Evolutionary conservation across 2,329 filamentous ascomycete genomes (phyloP).

Genomic region (Trichoderma oligosporum): DNA sequence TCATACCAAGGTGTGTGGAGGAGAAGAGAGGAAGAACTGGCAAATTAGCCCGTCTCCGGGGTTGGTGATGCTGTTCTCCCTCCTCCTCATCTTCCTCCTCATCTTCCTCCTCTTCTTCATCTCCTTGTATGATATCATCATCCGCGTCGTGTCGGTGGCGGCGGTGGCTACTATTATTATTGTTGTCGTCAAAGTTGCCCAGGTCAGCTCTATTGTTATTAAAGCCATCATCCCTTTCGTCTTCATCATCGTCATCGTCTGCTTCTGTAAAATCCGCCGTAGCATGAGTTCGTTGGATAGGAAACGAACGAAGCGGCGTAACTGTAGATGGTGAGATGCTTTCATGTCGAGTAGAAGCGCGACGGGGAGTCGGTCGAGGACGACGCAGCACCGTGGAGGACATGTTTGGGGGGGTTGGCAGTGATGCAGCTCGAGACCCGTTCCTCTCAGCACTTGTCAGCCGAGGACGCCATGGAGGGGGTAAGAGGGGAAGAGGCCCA

Average conservation of each 20-base stretch:
- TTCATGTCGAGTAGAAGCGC: constrained; percentile 30
- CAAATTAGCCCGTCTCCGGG: constrained; percentile 27
- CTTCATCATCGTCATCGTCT: constrained; percentile 51
- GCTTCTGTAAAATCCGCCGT: constrained; percentile 64
- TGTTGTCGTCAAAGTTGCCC: neutral
- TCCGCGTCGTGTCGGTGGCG: constrained; percentile 37
- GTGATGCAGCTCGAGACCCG: constrained; percentile 16
- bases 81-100: constrained; percentile 39
- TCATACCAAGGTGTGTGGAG: constrained; percentile 66
- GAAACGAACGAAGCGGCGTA: constrained; percentile 27
- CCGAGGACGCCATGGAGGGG: constrained; percentile 17
- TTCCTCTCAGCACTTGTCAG: constrained; percentile 10
- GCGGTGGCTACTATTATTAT: constrained; percentile 16
- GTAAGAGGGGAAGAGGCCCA: neutral
- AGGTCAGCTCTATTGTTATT: constrained; percentile 16
- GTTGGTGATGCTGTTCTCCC: constrained; percentile 38
- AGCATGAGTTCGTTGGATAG: constrained; percentile 44
- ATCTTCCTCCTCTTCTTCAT: constrained; percentile 21
- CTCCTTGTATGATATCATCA: constrained; percentile 41
- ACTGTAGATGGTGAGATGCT: constrained; percentile 34
- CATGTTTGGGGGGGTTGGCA: constrained; percentile 27
- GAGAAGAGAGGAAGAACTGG: constrained; percentile 73
- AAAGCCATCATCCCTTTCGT: constrained; percentile 36
- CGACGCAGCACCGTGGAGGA: constrained; percentile 37
- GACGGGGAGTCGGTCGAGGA: constrained; percentile 34